These are phyloP conservation scores for Middelhovenomyces tepae DNA, from an alignment of 805 yeast species.

Conservation along the genomic window DNA sequence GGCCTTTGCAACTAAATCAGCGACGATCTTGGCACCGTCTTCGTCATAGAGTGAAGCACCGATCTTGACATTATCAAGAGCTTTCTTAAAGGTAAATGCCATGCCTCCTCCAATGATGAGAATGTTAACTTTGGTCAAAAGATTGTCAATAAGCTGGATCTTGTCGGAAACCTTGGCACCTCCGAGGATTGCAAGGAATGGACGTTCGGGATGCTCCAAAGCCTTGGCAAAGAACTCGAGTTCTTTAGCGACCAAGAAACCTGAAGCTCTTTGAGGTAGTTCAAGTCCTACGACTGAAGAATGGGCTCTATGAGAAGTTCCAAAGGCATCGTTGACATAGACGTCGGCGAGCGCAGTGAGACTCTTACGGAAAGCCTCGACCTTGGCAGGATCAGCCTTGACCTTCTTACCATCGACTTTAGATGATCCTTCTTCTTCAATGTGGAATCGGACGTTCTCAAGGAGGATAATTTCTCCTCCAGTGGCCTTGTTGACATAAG, in stretches of 20 bases:
- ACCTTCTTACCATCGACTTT: constrained; percentile 88
- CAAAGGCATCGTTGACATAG: constrained; percentile 95
- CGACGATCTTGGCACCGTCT: constrained; percentile 93
- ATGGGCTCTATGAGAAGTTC: constrained; percentile 99
- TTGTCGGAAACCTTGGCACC: constrained; percentile 99
- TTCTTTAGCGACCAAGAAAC: constrained; percentile 97
- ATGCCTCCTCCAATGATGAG: constrained; percentile 99
- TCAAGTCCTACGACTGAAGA: constrained; percentile 98
- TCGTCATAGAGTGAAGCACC: constrained; percentile 90
- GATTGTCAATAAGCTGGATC: constrained; percentile 93
- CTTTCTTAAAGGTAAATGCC: constrained; percentile 99
- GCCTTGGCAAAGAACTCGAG: constrained; percentile 97
- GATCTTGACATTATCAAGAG: constrained; percentile 71
- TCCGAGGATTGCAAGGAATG: constrained; percentile 97
- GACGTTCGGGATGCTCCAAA: constrained; percentile 94
- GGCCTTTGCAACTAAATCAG: constrained; percentile 88
- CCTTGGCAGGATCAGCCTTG: constrained; percentile 83
- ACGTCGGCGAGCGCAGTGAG: constrained; percentile 93
- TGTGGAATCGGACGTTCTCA: constrained; percentile 98
- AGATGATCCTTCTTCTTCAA: constrained; percentile 86
- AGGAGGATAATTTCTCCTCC: constrained; percentile 80
- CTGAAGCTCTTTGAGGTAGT: constrained; percentile 93
- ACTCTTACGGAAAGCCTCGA: constrained; percentile 78
- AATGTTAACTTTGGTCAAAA: constrained; percentile 85
- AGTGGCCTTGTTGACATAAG: constrained; percentile 61